Base-by-base conservation (phyloP, 192 early-diverging fungal genomes). In the Gryganskiella cystojenkinii region DNA sequence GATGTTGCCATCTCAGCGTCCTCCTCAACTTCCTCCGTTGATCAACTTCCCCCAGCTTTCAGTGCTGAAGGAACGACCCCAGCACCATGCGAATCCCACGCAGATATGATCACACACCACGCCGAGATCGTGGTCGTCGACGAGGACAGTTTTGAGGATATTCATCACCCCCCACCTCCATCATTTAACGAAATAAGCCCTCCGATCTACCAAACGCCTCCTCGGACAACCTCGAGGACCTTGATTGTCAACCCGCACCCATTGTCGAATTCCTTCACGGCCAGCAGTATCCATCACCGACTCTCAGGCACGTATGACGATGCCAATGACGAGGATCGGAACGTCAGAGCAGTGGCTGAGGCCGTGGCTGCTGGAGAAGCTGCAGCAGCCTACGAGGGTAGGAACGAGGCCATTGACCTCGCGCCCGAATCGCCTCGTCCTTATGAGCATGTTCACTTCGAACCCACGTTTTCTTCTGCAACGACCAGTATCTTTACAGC, bases 401-500 rank as follows among this genome's bases (percentile, higher is more conserved):
- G 19, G 5, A 6, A 14, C 4, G 47, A 50, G 47, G 19, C 52
- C 10, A 6, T 25, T 7, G 28, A 24, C 52, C 22, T 54, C 27
- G 30, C 5, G 13, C 37, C 37, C 5, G 37, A 40, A 13, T 40
- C 37, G 30, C 58, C 8, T 11, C 56, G 2, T 24, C 5, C 19
- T 62, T 31, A 3, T 13, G 17, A 28, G 4, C 40, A 9, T 11
- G 22, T 31, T 19, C 42, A 45, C 42, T n/a, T 35, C 49, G 9
- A 27, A 44, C 44, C 45, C 11, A 20, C 60, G 19, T 15, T 40
- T 19, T 24, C 25, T 2, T 33, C 59, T 4, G 0, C 50, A 5
- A 30, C 42, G 25, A 61, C 60, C 44, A 57, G 54, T 20, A 34
- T 70, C 59, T 70, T 60, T 30, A 61, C 58, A 40, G 51, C 55